These are phyloP conservation scores for Pythium plurisporium DNA, from an alignment of 352 stramenopile species.

Conservation along the genomic window DNA sequence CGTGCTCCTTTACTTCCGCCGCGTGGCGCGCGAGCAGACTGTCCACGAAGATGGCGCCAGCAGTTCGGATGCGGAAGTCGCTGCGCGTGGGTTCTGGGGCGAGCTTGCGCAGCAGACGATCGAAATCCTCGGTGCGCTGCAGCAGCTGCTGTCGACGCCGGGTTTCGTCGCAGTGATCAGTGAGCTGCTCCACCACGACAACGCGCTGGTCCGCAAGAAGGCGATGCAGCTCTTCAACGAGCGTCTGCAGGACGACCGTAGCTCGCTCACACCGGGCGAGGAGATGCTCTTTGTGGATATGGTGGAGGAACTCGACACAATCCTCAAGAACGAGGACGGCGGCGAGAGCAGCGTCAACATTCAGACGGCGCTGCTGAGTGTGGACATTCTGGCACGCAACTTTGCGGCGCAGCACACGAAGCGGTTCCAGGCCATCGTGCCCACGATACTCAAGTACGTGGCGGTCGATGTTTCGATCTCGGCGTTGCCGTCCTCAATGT, in stretches of 20 bases:
- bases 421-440: constrained; percentile 66
- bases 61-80: constrained; percentile 10
- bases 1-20: constrained; percentile 78
- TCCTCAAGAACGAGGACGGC: constrained; percentile 58
- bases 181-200: constrained; percentile 82
- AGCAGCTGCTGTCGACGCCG: constrained; percentile 81
- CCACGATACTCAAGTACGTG: constrained; percentile 75
- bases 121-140: constrained; percentile 69
- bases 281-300: constrained; percentile 85
- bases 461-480: constrained; percentile 33
- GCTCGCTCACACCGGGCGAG: constrained; percentile 56
- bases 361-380: constrained; percentile 77
- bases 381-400: constrained; percentile 80
- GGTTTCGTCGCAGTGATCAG: constrained; percentile 83
- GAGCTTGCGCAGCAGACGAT: constrained; percentile 50
- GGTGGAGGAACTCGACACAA: constrained; percentile 72
- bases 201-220: constrained; percentile 83
- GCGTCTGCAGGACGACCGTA: constrained; percentile 64
- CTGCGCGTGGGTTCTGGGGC: constrained; percentile 47
- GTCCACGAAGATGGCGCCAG: constrained; percentile 32
- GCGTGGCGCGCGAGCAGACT: constrained; percentile 65
- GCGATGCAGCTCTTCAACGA: constrained; percentile 89
- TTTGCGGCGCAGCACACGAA: constrained; percentile 69
- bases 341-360: constrained; percentile 71
- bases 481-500: constrained; percentile 37